Evolutionary conservation across 2,329 filamentous ascomycete species (phyloP).

Genomic region (Mycosphaerella sp.): DNA sequence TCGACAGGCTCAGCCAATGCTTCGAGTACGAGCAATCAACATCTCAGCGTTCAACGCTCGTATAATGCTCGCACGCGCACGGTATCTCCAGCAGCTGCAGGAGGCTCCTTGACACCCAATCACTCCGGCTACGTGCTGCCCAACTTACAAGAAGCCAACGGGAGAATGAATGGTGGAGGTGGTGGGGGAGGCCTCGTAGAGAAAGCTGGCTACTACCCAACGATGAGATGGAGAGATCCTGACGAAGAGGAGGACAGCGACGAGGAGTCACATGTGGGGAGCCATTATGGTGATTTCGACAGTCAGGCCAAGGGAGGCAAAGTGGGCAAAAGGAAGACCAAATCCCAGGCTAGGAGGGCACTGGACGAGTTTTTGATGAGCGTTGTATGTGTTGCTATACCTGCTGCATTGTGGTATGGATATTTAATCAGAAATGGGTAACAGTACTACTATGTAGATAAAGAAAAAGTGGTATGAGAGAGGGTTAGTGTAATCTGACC

Average conservation of each 20-base stretch:
- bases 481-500: too few species aligned
- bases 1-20: conserved; percentile 27
- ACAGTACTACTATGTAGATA: conserved; percentile 1
- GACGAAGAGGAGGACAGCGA: conserved; percentile 31
- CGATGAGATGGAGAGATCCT: conserved; percentile 30
- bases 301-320: conserved; percentile 21
- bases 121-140: conserved; percentile 12
- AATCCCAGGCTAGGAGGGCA: conserved; percentile 17
- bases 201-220: conserved; percentile 39
- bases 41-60: conserved; percentile 29
- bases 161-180: conserved; percentile 20
- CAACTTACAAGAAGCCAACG: conserved; percentile 20
- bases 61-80: conserved; percentile 35
- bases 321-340: conserved; percentile 12
- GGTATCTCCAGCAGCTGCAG: conserved; percentile 35
- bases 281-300: conserved; percentile 18
- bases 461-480: too few species aligned
- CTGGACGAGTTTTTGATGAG: conserved; percentile 19
- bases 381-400: conserved; percentile 15
- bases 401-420: conserved; percentile 19
- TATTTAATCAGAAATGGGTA: conserved; percentile 19
- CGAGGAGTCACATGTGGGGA: conserved; percentile 20
- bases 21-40: conserved; percentile 17
- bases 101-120: conserved; percentile 28
- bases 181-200: conserved; percentile 31